phyloP scores from a whole-genome alignment of 2,329 filamentous ascomycete species.

The Metarhizium robertsii region DNA sequence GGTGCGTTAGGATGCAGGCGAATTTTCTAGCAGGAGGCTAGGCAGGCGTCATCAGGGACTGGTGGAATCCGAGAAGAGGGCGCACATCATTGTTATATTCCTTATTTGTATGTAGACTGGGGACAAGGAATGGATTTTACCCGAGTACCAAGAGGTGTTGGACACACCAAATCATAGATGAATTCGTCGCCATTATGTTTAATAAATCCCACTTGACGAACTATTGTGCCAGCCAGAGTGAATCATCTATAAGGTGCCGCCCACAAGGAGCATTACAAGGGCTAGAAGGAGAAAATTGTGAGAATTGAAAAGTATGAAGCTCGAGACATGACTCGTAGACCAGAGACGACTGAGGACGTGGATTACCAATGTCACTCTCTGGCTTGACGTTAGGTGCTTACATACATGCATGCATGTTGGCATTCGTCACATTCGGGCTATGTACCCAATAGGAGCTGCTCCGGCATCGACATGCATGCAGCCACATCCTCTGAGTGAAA shows the following conservation, averaged over 20 bases:
- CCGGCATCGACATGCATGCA: not conserved
- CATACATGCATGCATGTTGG: too few species aligned
- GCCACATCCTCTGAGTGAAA: not conserved
- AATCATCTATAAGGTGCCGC: not conserved
- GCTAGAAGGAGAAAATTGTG: not conserved
- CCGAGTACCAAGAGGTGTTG: not conserved
- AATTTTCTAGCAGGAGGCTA: not conserved
- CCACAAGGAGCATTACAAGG: not conserved
- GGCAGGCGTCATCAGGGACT: not conserved
- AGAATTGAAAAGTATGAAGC: not conserved
- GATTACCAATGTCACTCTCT: not conserved
- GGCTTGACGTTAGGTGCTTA: not conserved
- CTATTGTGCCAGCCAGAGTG: not conserved
- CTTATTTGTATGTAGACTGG: not conserved
- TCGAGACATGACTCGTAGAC: too few species aligned
- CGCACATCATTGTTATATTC: not conserved
- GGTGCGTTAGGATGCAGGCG: not conserved
- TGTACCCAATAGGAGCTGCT: too few species aligned
- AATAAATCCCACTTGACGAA: not conserved
- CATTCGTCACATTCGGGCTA: too few species aligned
- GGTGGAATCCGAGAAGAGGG: not conserved
- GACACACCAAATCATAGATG: not conserved
- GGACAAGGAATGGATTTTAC: not conserved
- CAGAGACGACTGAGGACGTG: too few species aligned
- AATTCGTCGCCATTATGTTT: not conserved